Evolutionary conservation across 768 basidiomycete species (phyloP).

Genomic region (Termitomyces sp.): DNA sequence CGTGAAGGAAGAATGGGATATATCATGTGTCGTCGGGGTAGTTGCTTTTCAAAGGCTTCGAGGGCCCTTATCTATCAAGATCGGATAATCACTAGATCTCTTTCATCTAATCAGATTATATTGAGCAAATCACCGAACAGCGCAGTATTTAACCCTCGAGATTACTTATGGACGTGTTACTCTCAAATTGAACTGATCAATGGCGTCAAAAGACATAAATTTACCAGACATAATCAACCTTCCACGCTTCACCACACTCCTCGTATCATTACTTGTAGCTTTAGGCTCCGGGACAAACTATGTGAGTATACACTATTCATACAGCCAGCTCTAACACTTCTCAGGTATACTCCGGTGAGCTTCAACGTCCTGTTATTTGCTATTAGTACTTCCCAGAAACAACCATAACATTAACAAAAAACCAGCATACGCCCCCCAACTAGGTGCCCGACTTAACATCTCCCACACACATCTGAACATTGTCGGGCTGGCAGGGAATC

Average conservation of each 20-base stretch:
- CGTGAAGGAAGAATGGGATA: no score
- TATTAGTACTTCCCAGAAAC: no score
- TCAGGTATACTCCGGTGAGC: slow-evolving; percentile 43
- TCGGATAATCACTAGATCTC: no score
- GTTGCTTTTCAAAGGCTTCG: no score
- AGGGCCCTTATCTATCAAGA: no score
- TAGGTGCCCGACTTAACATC: slow-evolving; percentile 71
- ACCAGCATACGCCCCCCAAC: slow-evolving; percentile 82
- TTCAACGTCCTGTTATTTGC: neutral
- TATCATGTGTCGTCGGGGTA: no score
- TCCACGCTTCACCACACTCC: slow-evolving; percentile 44
- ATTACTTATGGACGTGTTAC: no score
- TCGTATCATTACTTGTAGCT: slow-evolving; percentile 57
- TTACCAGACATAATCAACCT: slow-evolving; percentile 20
- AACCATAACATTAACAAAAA: neutral
- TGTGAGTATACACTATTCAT: slow-evolving; percentile 39
- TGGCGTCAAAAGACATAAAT: neutral
- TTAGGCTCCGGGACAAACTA: slow-evolving; percentile 73
- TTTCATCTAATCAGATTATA: neutral
- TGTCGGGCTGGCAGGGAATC: slow-evolving; percentile 75
- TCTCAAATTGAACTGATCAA: neutral
- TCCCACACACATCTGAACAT: slow-evolving; percentile 81
- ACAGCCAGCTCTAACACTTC: slow-evolving; percentile 6
- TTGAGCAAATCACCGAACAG: neutral
- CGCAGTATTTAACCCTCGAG: no score